Evolutionary conservation across 2,329 filamentous ascomycete species (phyloP), one percentile per base, ranked within the genome.

Genomic region (Ceratocystis cubensis): DNA sequence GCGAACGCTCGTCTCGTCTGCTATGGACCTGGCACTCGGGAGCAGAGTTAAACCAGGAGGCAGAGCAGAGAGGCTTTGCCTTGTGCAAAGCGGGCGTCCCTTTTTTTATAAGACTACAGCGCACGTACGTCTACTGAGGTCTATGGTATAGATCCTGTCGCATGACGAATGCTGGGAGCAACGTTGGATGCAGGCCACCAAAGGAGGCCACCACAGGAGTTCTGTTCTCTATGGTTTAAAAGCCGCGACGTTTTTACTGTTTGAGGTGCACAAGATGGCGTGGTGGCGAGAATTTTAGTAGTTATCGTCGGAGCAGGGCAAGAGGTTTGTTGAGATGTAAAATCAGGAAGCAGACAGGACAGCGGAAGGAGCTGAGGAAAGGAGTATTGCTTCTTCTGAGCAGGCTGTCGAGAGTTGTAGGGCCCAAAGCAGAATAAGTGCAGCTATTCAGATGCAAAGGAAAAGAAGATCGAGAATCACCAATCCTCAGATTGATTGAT

Each of bases 121-220:
- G 56, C 56, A 59, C 56, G 56, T 59, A 59, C 28, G 17, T 59
- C 56, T 59, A 59, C 28, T 59, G 56, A 33, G 56, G 56, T 37
- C 56, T 59, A 59, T 59, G 56, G 56, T 59, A 20, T 59, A 59
- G 5, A 59, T 59, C 33, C 20, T 59, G 56, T 59, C 15, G 28
- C 56, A 59, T 59, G 56, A 59, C 56, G 56, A 59, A 59, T n/a
- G 56, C 33, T 7, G 56, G n/a, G 28, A 37, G 5, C 28, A 28
- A 37, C 7, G 56, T 33, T 33, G 1, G 56, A 25, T 37, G 56
- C 20, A 33, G 56, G 56, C 56, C 53, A 33, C 53, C 15, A 37
- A 0, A 37, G 33, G 33, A 37, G 33, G 33, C 33, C 37, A 13
- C 37, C 37, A 41, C 37, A 41, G 37, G 10, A 59, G 28, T 15